Conservation (phyloP, 2,329 filamentous ascomycete genomes). For the Ophiostoma himal-ulmi region DNA sequence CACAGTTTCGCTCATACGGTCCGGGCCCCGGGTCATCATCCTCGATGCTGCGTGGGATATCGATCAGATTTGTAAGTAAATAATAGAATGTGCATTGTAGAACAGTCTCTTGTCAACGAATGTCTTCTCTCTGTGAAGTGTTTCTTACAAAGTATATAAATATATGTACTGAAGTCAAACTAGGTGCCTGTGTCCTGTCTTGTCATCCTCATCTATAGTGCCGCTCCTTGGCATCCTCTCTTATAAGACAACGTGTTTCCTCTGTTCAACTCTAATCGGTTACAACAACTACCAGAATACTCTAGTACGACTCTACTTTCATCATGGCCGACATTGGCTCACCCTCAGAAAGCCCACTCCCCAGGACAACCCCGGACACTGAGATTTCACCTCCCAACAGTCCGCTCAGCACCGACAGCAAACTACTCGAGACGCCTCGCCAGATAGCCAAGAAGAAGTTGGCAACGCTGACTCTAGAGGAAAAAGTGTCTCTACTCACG, state of each 20-base stretch:
- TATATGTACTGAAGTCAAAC: background rate
- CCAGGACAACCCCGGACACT: background rate
- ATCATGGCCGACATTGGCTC: background rate
- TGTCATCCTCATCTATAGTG: background rate
- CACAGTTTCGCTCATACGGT: background rate
- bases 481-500: slow-evolving; percentile 52
- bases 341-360: background rate
- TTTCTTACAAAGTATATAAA: background rate
- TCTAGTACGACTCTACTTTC: background rate
- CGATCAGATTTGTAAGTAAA: background rate
- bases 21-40: background rate
- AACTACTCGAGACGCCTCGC: background rate
- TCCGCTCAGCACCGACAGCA: background rate
- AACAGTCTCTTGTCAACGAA: too few relatives aligned
- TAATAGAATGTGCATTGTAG: background rate
- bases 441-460: background rate
- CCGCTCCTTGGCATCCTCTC: background rate
- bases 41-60: background rate
- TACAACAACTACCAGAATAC: background rate
- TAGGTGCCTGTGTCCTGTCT: background rate
- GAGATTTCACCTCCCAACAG: background rate
- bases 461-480: background rate
- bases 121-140: too few relatives aligned
- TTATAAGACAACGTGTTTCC: background rate
- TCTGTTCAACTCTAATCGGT: background rate